Percentiles rank a stretch among this genome's conserved stretches.
Evolutionary conservation across 2,329 filamentous ascomycete species (phyloP).

Genomic region (Claviceps monticola): DNA sequence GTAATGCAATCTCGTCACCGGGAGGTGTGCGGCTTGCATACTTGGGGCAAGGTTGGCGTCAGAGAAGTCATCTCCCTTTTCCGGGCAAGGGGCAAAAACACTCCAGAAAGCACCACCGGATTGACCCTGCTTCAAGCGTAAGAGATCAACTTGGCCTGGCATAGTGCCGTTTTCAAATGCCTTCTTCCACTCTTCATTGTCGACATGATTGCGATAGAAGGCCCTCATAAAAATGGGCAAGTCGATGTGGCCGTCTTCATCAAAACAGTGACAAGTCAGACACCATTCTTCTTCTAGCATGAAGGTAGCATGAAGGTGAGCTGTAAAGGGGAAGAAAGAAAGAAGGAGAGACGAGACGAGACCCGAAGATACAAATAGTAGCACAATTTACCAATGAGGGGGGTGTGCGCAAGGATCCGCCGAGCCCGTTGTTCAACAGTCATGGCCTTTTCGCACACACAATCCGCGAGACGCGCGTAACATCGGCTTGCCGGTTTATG

Average conservation of each 20-base stretch:
- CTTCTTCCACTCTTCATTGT: constrained; percentile 56
- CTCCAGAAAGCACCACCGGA: constrained; percentile 90
- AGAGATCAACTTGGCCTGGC: constrained; percentile 59
- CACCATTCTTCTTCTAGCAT: not conserved
- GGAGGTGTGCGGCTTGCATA: constrained; percentile 18
- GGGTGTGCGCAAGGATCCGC: constrained; percentile 29
- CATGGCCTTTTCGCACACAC: constrained; percentile 14
- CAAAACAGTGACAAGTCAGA: not conserved
- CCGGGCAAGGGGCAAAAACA: constrained; percentile 66
- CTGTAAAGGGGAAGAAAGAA: not conserved
- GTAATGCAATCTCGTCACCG: not conserved
- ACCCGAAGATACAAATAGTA: not conserved
- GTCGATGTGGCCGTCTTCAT: constrained; percentile 76
- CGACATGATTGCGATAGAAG: constrained; percentile 63
- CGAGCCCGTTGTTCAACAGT: constrained; percentile 32
- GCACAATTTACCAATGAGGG: constrained; percentile 33
- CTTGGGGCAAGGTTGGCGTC: constrained; percentile 56
- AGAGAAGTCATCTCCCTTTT: constrained; percentile 58
- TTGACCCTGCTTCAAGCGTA: constrained; percentile 54
- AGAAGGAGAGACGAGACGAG: not conserved
- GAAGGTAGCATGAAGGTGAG: not conserved
- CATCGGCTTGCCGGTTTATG: constrained; percentile 13
- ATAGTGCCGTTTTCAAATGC: constrained; percentile 61
- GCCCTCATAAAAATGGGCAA: constrained; percentile 59
- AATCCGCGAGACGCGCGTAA: constrained; percentile 12